Conservation (phyloP, 1,139 yeast genomes). For the Pichia sp. region DNA sequence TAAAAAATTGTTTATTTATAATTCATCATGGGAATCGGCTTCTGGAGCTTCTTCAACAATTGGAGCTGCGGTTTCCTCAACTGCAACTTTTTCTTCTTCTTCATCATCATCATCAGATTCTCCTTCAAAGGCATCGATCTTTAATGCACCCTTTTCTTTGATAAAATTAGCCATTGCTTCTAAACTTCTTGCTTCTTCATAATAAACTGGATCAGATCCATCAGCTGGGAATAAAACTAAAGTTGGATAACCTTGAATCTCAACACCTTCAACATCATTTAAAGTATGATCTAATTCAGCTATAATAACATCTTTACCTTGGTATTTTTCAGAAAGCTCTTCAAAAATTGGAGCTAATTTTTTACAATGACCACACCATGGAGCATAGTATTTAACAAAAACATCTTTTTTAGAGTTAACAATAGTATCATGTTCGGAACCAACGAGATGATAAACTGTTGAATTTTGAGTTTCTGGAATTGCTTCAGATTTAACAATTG, state of each 20-base stretch:
- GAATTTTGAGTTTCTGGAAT: slow-evolving; percentile 75
- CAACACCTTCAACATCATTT: slow-evolving; percentile 73
- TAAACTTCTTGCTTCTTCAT: slow-evolving; percentile 67
- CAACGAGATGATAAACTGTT: slow-evolving; percentile 75
- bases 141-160: slow-evolving; percentile 39
- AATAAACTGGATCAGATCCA: slow-evolving; percentile 63
- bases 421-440: slow-evolving; percentile 70
- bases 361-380: slow-evolving; percentile 99
- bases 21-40: slow-evolving; percentile 24
- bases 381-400: slow-evolving; percentile 90
- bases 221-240: slow-evolving; percentile 90
- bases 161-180: slow-evolving; percentile 67
- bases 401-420: slow-evolving; percentile 77
- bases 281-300: slow-evolving; percentile 87
- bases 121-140: slow-evolving; percentile 31
- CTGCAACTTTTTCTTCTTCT: slow-evolving; percentile 27
- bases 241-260: slow-evolving; percentile 90
- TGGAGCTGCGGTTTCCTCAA: slow-evolving; percentile 10
- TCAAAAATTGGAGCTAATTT: slow-evolving; percentile 88
- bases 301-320: slow-evolving; percentile 52
- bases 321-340: slow-evolving; percentile 69
- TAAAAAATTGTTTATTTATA: slow-evolving; percentile 14
- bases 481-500: slow-evolving; percentile 80
- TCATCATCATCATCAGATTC: slow-evolving; percentile 15
- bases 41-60: slow-evolving; percentile 12